Conservation (phyloP, 495 filamentous ascomycete species). For the Trichoderma gamsii region DNA sequence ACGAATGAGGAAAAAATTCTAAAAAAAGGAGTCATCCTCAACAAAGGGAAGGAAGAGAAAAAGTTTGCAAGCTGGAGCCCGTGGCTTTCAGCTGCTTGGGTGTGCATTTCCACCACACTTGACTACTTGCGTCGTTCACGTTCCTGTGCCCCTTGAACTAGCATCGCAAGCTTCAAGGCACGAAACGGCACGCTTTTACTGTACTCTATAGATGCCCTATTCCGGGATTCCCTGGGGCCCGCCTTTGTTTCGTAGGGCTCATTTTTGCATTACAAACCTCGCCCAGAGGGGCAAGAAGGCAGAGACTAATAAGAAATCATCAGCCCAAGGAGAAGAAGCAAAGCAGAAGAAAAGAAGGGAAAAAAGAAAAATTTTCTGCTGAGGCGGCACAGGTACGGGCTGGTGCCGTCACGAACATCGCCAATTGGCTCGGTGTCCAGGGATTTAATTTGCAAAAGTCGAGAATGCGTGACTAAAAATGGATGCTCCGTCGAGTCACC, state of each 20-base stretch:
- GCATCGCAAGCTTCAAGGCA: constrained; percentile 13
- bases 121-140: constrained; percentile 13
- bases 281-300: background rate
- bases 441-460: background rate
- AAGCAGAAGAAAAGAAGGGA: background rate
- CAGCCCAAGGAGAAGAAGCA: background rate
- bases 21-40: background rate
- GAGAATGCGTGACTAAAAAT: background rate
- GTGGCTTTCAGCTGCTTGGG: background rate
- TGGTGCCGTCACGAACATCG: background rate
- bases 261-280: background rate
- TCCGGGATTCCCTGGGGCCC: background rate
- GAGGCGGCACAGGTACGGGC: background rate
- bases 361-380: background rate
- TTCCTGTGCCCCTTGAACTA: constrained; percentile 14
- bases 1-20: constrained; percentile 1
- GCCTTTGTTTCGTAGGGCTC: background rate
- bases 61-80: background rate
- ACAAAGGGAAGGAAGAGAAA: background rate
- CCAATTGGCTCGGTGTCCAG: constrained; percentile 8
- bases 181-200: background rate
- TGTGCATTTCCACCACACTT: background rate
- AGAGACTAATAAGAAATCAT: background rate
- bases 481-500: constrained; percentile 8
- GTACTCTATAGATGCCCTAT: background rate